Percentiles rank a stretch among this genome's conserved stretches.
phyloP scores from a whole-genome alignment of 2,329 filamentous ascomycete species.

The Fusarium domesticum region DNA sequence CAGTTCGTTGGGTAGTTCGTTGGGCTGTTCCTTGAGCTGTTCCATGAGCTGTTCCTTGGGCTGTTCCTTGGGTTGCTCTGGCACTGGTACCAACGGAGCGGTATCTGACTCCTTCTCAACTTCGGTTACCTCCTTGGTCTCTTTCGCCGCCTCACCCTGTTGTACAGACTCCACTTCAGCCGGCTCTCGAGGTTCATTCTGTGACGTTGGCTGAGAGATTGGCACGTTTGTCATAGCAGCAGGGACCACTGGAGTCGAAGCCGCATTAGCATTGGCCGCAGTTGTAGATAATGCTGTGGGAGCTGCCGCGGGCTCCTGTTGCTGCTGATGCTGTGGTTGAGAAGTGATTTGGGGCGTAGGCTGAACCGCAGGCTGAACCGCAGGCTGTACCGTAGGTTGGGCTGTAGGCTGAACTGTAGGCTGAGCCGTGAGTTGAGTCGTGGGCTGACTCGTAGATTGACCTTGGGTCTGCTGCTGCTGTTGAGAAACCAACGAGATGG shows the following conservation, averaged over 20 bases:
- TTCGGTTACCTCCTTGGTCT: background rate
- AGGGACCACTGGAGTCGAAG: background rate
- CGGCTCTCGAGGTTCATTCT: background rate
- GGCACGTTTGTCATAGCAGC: background rate
- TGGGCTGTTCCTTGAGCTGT: background rate
- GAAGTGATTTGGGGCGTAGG: too few relatives aligned
- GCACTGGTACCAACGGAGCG: background rate
- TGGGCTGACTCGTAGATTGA: conserved; percentile 1
- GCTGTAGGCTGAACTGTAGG: background rate
- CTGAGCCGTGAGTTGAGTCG: too few relatives aligned
- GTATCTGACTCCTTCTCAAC: background rate
- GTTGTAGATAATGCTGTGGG: background rate
- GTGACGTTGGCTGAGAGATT: background rate
- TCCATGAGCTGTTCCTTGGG: background rate
- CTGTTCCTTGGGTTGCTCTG: conserved; percentile 4
- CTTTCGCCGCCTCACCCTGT: background rate
- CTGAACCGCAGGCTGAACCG: background rate
- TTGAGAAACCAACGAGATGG: background rate
- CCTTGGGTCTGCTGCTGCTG: conserved; percentile 3
- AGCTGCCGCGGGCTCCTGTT: background rate
- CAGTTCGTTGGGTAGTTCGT: conserved; percentile 3
- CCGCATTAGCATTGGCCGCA: background rate
- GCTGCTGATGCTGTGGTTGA: background rate
- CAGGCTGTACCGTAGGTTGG: background rate
- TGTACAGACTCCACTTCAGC: conserved; percentile 3